Percentiles rank a stretch among this genome's conserved stretches.
Evolutionary conservation across 345 rosid genomes (phyloP).

Genomic region (Eucalyptus shirleyi): DNA sequence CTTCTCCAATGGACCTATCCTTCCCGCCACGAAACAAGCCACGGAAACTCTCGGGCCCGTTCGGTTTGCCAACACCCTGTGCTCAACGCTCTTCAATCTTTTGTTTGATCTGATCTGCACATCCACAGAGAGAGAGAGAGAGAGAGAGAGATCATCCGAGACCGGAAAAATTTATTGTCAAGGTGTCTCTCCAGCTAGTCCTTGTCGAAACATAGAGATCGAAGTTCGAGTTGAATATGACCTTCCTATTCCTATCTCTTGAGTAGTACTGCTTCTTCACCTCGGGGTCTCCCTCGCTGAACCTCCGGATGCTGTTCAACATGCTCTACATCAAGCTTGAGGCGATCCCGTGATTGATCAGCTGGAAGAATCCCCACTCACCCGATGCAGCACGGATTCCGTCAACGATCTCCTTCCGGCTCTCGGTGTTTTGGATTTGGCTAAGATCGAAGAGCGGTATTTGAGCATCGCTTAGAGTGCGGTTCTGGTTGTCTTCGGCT

Average conservation of each 20-base stretch:
- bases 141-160: background rate
- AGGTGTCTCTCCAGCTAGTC: conserved; percentile 11
- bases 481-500: background rate
- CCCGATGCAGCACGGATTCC: background rate
- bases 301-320: background rate
- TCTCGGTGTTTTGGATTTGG: background rate
- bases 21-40: background rate
- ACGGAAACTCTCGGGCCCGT: background rate
- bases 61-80: background rate
- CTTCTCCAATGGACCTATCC: background rate
- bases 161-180: background rate
- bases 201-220: background rate
- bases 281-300: conserved; percentile 1
- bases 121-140: background rate
- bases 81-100: background rate
- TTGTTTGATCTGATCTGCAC: background rate
- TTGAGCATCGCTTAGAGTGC: background rate
- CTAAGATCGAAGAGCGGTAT: background rate
- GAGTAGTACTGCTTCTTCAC: conserved; percentile 4
- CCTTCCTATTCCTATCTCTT: background rate
- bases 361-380: conserved; percentile 11
- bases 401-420: background rate
- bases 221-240: background rate
- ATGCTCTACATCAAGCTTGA: background rate
- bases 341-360: conserved; percentile 7